Conservation (phyloP, 257 asterid species). For the Gentiana macrophylla region DNA sequence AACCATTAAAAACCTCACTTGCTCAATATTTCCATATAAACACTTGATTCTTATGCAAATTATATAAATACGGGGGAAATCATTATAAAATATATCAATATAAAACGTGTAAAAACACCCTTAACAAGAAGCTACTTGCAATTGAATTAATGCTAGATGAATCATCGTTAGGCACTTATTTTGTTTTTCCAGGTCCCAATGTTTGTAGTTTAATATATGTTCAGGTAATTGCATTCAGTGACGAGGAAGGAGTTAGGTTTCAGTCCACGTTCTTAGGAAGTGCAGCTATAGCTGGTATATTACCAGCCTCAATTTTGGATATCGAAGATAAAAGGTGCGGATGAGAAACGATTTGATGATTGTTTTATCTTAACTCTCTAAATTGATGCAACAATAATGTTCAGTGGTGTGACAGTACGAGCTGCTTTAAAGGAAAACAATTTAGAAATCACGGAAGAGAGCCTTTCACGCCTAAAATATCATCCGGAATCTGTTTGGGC, state of each 20-base stretch:
- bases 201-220: not conserved
- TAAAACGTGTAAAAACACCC: too few relatives aligned
- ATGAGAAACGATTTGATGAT: conserved; percentile 17
- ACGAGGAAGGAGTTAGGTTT: conserved; percentile 98
- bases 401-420: conserved; percentile 96
- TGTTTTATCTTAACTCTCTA: conserved; percentile 14
- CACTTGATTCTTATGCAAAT: too few relatives aligned
- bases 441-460: conserved; percentile 53
- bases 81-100: too few relatives aligned
- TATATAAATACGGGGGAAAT: too few relatives aligned
- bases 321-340: conserved; percentile 77
- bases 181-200: too few relatives aligned
- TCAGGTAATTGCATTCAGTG: conserved; percentile 93
- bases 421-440: conserved; percentile 66
- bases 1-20: too few relatives aligned
- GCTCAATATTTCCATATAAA: too few relatives aligned
- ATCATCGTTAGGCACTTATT: too few relatives aligned
- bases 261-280: conserved; percentile 97
- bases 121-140: too few relatives aligned
- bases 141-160: too few relatives aligned
- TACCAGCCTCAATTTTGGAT: conserved; percentile 61
- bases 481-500: conserved; percentile 81
- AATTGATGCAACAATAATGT: conserved; percentile 25
- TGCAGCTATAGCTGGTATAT: conserved; percentile 94
- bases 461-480: conserved; percentile 74